Conservation (phyloP, 257 asterid genomes). For the Rhazya stricta region DNA sequence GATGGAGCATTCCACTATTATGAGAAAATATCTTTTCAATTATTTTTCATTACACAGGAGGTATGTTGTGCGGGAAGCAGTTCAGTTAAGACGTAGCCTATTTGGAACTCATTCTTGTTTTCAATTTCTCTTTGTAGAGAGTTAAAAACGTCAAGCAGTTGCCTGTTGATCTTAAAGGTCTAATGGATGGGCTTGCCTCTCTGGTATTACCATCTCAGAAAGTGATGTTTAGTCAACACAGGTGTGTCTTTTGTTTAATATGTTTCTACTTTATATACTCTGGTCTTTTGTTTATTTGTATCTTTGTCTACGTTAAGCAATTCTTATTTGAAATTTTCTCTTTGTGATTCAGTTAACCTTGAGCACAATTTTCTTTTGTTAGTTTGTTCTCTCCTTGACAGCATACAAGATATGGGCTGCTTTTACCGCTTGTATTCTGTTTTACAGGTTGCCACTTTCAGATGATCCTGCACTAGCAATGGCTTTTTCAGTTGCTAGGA, state of each 20-base stretch:
- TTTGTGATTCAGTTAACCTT: conserved; percentile 2
- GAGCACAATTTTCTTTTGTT: background rate
- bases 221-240: conserved; percentile 72
- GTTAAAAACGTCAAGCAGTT: conserved; percentile 50
- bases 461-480: conserved; percentile 96
- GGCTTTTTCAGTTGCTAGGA: conserved; percentile 93
- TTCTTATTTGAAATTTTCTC: background rate
- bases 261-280: conserved; percentile 17
- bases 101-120: conserved; percentile 12
- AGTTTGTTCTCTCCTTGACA: conserved; percentile 5
- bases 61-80: conserved; percentile 29
- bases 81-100: background rate
- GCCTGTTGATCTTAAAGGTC: conserved; percentile 74
- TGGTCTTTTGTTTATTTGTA: background rate
- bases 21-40: conserved; percentile 85
- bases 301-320: background rate
- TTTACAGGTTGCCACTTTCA: conserved; percentile 71
- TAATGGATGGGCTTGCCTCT: conserved; percentile 74
- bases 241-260: conserved; percentile 43
- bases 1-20: conserved; percentile 98
- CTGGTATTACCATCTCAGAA: conserved; percentile 75
- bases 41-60: conserved; percentile 93
- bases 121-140: conserved; percentile 47
- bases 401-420: background rate
- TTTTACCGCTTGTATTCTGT: conserved; percentile 17